These are phyloP conservation scores for Vaccinium macrocarpon DNA, from an alignment of 148 eudicot species.

Conservation along the genomic window DNA sequence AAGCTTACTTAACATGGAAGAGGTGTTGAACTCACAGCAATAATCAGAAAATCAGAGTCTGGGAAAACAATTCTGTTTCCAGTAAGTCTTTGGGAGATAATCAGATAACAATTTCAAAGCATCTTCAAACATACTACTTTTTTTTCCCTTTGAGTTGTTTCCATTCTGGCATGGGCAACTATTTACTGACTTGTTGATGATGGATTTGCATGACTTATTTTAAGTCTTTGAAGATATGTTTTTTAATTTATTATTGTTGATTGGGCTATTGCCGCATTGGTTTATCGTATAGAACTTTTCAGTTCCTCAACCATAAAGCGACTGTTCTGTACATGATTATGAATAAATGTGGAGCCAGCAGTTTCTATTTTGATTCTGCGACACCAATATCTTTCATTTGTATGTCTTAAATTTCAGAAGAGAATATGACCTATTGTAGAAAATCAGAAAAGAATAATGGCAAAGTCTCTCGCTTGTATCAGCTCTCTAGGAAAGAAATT, in stretches of 20 bases:
- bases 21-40: background rate
- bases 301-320: background rate
- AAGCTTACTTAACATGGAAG: background rate
- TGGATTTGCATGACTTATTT: background rate
- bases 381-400: background rate
- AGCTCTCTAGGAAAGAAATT: background rate
- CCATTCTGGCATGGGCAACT: background rate
- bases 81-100: slow-evolving; percentile 7
- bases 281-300: background rate
- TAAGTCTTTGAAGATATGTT: slow-evolving; percentile 12
- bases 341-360: background rate
- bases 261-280: background rate
- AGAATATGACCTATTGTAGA: background rate
- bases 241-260: background rate
- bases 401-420: background rate
- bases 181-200: slow-evolving; percentile 7
- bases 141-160: background rate
- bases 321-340: slow-evolving; percentile 5
- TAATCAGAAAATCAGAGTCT: slow-evolving; percentile 5
- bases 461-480: background rate
- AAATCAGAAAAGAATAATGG: background rate
- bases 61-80: background rate
- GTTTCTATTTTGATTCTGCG: background rate
- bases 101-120: slow-evolving; percentile 4
- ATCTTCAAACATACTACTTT: slow-evolving; percentile 16